These are phyloP conservation scores for Jamesozyma jinghongensis DNA, from an alignment of 805 yeast genomes.

Conservation along the genomic window DNA sequence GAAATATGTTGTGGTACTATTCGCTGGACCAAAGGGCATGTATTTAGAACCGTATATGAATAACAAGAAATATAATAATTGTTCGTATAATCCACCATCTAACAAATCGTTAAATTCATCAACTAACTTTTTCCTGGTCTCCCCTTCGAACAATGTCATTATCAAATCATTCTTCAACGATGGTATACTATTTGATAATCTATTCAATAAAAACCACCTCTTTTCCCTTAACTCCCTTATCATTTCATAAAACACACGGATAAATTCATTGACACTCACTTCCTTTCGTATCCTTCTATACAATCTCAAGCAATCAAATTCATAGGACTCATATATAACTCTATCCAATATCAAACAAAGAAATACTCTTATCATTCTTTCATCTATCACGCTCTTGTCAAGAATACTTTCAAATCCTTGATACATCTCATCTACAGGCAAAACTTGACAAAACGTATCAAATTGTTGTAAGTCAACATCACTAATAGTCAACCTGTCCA, in stretches of 20 bases:
- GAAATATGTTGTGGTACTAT: conserved; percentile 11
- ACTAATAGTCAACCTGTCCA: not conserved
- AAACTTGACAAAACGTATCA: conserved; percentile 14
- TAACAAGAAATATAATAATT: conserved; percentile 21
- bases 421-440: conserved; percentile 15
- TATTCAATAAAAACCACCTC: conserved; percentile 19
- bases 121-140: conserved; percentile 3
- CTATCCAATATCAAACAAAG: conserved; percentile 23
- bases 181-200: conserved; percentile 18
- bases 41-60: conserved; percentile 17
- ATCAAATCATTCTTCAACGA: conserved; percentile 11
- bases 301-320: conserved; percentile 14
- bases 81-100: conserved; percentile 12
- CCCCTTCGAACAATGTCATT: conserved; percentile 5
- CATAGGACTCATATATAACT: conserved; percentile 18
- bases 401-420: not conserved
- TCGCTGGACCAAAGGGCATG: conserved; percentile 15
- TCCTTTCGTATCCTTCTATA: not conserved
- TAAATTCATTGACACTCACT: not conserved
- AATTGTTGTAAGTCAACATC: conserved; percentile 4
- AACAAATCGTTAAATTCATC: conserved; percentile 16
- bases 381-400: not conserved
- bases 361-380: conserved; percentile 4
- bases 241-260: conserved; percentile 9
- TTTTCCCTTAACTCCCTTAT: conserved; percentile 7